These are phyloP conservation scores for Phytopythium litorale DNA, from an alignment of 352 stramenopile species.

Conservation along the genomic window DNA sequence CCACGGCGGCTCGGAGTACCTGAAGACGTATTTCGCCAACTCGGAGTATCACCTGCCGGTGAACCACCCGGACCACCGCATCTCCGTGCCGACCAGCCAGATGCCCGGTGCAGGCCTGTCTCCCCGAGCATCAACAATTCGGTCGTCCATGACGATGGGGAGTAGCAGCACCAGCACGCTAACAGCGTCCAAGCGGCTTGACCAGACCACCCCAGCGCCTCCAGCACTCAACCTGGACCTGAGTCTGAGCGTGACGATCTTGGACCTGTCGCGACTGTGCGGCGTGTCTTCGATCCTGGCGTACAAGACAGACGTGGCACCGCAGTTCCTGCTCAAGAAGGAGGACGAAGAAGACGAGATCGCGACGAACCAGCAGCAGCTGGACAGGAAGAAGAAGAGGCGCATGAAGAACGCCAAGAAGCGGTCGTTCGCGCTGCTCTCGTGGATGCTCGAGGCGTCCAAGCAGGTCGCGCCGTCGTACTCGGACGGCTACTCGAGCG, in stretches of 20 bases:
- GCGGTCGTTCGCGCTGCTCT: constrained; percentile 37
- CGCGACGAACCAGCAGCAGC: not conserved
- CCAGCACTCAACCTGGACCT: constrained; percentile 56
- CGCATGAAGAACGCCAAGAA: constrained; percentile 7
- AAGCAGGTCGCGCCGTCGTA: constrained; percentile 19
- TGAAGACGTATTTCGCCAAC: constrained; percentile 68
- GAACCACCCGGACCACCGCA: constrained; percentile 65
- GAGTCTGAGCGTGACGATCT: constrained; percentile 62
- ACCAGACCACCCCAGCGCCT: constrained; percentile 22
- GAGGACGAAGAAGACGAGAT: constrained; percentile 3
- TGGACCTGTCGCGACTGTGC: constrained; percentile 74
- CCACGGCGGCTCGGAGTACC: constrained; percentile 66
- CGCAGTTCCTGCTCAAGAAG: constrained; percentile 13
- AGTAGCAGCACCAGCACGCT: constrained; percentile 8
- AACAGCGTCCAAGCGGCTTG: constrained; percentile 44
- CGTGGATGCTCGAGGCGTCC: constrained; percentile 50
- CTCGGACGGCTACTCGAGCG: not conserved
- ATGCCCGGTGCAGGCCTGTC: constrained; percentile 38
- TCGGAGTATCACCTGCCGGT: constrained; percentile 65
- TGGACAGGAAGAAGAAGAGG: constrained; percentile 5
- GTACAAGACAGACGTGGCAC: constrained; percentile 45
- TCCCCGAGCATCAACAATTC: constrained; percentile 36
- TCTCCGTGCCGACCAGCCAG: constrained; percentile 40
- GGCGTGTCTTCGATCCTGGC: constrained; percentile 71
- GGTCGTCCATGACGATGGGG: constrained; percentile 5